Evolutionary conservation across 768 basidiomycete genomes (phyloP), one percentile per base, ranked within the genome.

Genomic region (Galerina sulciceps): DNA sequence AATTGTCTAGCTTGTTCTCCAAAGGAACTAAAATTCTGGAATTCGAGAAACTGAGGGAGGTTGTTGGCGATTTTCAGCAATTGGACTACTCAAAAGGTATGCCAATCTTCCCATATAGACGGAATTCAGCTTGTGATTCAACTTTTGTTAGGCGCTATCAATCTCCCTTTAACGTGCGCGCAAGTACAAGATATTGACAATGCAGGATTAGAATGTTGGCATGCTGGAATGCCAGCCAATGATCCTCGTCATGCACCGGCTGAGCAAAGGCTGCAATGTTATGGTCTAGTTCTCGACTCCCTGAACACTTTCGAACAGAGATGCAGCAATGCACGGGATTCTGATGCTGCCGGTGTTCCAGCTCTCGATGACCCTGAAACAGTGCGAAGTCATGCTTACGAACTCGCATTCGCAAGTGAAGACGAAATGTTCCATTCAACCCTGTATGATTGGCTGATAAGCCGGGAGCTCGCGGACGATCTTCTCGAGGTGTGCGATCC

Each of bases 401-500:
- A 90, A 36, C 81, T 95, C 56, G 93, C 94, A 1, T 89, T 98
- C 57, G 79, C 85, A 6, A 88, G 89, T 65, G 84, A 90, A 34
- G 97, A 99, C 71, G 89, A 94, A 65, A 85, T 96, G 76, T 98
- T 99, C 76, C 95, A 99, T 73, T 94, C 90, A 34, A 88, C 87
- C 15, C 71, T 99, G 58, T 99, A 99, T 68, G 94, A 97, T 65
- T 99, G 97, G 97, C 78, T 96, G 48, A 90, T 97, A 43, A 76
- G 77, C 26, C 85, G 86, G 34, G 85, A 88, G 4, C 78, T 93
- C 64, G 90, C 93, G 20, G 94, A 98, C 68, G 91, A 94, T 67
- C 77, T 99, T 15, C 79, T 99, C 38, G 94, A 96, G 82, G 96
- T 95, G 59, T 42, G 85, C 65, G 22, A 37, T 22, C 46, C n/a